phyloP scores from a whole-genome alignment of 371 early-diverging fungal species.

The Actinomortierella ambigua region DNA sequence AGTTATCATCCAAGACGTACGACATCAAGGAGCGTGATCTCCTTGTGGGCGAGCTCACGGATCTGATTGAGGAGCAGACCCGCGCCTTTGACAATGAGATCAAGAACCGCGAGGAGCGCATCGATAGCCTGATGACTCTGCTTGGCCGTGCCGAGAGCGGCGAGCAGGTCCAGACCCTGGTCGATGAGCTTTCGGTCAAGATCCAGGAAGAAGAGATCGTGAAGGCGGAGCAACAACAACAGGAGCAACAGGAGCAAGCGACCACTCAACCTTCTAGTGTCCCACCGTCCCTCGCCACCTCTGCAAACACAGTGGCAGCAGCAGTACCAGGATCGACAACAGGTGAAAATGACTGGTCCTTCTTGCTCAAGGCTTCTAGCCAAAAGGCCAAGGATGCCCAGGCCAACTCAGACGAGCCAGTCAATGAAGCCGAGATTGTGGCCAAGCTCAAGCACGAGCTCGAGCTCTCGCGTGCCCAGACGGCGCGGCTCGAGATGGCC shows the following conservation, averaged over 20 bases:
- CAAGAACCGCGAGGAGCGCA: conserved; percentile 26
- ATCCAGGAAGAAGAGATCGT: conserved; percentile 24
- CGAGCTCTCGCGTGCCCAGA: conserved; percentile 23
- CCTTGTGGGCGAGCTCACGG: conserved; percentile 34
- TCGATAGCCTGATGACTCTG: conserved; percentile 20
- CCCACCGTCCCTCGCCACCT: too few relatives aligned
- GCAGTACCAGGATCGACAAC: too few relatives aligned
- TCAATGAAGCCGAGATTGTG: conserved; percentile 21
- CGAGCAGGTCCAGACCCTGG: conserved; percentile 29
- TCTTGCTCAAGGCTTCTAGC: conserved; percentile 11
- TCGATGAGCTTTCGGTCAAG: conserved; percentile 32
- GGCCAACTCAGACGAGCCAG: not conserved
- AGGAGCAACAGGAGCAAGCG: not conserved
- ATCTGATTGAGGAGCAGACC: conserved; percentile 33
- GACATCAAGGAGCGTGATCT: conserved; percentile 44
- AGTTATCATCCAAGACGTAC: conserved; percentile 34
- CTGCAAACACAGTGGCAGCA: too few relatives aligned
- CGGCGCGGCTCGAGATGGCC: conserved; percentile 25
- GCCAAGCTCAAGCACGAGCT: conserved; percentile 24
- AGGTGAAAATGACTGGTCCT: conserved; percentile 42
- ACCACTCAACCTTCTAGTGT: too few relatives aligned
- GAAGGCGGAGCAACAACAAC: conserved; percentile 12
- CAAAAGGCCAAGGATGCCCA: not conserved
- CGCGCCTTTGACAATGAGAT: conserved; percentile 23
- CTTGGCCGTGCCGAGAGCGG: conserved; percentile 25